Evolutionary conservation across 2,329 filamentous ascomycete species (phyloP).

Genomic region (Tolypocladium amazonense): DNA sequence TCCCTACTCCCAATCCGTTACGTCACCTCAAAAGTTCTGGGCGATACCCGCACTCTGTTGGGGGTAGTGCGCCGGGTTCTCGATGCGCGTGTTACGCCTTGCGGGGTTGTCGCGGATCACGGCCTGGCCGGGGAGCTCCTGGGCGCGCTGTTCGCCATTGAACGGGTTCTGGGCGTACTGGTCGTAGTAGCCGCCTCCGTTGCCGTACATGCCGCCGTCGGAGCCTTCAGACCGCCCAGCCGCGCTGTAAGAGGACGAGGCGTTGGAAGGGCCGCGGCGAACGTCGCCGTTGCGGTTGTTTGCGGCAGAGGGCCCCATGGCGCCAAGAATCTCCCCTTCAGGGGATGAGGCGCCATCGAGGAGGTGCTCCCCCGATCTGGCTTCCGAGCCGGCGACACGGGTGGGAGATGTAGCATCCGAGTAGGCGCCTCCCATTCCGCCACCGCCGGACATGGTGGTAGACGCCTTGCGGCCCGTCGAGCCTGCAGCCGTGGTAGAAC

Average conservation of each 20-base stretch:
- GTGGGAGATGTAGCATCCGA: conserved; percentile 67
- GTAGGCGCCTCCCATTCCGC: conserved; percentile 55
- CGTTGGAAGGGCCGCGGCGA: conserved; percentile 84
- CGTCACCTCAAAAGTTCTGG: conserved; percentile 73
- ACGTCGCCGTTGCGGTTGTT: conserved; percentile 60
- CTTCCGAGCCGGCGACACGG: conserved; percentile 54
- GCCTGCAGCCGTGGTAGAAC: conserved; percentile 58
- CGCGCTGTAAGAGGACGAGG: conserved; percentile 89
- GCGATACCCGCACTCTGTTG: conserved; percentile 92
- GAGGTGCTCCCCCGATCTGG: conserved; percentile 56
- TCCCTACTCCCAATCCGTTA: background rate
- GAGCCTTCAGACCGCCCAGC: conserved; percentile 64
- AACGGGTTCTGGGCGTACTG: conserved; percentile 51
- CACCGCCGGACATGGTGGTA: conserved; percentile 78
- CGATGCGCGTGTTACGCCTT: conserved; percentile 86
- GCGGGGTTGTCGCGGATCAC: conserved; percentile 91
- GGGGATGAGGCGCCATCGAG: conserved; percentile 40
- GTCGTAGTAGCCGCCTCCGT: conserved; percentile 42
- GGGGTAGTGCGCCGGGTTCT: conserved; percentile 79
- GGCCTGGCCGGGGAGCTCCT: conserved; percentile 49
- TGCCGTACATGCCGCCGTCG: conserved; percentile 39
- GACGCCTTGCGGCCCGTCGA: conserved; percentile 74
- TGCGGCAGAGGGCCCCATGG: conserved; percentile 62
- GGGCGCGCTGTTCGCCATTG: conserved; percentile 31
- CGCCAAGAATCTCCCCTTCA: conserved; percentile 77